These are phyloP conservation scores for Lophium mytilinum DNA, from an alignment of 495 filamentous ascomycete genomes.

Conservation along the genomic window DNA sequence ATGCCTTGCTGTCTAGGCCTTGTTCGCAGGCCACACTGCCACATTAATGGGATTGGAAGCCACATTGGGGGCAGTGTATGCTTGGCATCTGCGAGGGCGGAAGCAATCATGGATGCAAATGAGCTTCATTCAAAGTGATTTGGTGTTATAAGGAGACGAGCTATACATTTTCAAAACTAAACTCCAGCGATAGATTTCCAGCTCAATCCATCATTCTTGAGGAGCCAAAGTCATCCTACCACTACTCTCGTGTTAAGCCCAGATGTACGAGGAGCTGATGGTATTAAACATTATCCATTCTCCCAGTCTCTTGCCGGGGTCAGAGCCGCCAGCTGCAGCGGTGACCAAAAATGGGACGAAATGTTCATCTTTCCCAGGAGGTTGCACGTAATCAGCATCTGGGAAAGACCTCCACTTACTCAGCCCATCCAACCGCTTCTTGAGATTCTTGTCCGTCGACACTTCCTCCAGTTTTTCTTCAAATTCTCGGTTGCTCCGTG, in stretches of 20 bases:
- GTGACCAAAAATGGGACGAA: background rate
- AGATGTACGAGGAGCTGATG: background rate
- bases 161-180: too few relatives aligned
- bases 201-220: too few relatives aligned
- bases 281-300: background rate
- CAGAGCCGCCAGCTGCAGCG: background rate
- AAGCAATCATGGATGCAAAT: too few relatives aligned
- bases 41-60: too few relatives aligned
- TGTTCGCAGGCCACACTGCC: too few relatives aligned
- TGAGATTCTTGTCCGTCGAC: background rate
- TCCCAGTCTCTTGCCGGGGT: background rate
- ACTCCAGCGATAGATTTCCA: too few relatives aligned
- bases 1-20: too few relatives aligned
- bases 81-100: too few relatives aligned
- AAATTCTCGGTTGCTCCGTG: background rate
- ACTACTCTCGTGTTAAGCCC: background rate
- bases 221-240: too few relatives aligned
- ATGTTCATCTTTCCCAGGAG: background rate
- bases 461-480: background rate
- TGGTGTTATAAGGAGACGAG: too few relatives aligned
- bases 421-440: background rate
- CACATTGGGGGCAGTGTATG: too few relatives aligned
- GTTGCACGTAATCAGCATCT: background rate
- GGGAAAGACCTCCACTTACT: background rate
- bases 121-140: too few relatives aligned